Percentiles rank a stretch among this genome's conserved stretches.
These are phyloP conservation scores for Penium margaritaceum DNA, from an alignment of 139 green algal genomes.

Conservation along the genomic window DNA sequence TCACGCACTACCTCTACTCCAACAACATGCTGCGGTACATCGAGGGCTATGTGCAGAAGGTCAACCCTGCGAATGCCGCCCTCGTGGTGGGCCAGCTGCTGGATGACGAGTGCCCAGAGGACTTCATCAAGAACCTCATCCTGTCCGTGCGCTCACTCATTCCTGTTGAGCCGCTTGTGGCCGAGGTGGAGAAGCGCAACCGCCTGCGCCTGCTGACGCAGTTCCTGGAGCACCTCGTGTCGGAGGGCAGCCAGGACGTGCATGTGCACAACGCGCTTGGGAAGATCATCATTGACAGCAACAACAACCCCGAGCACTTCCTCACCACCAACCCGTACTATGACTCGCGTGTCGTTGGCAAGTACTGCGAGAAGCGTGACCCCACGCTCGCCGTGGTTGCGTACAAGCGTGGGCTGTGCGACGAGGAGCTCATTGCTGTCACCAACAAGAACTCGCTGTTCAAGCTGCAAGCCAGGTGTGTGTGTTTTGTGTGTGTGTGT, in stretches of 20 bases:
- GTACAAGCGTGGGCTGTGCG: slow-evolving; percentile 92
- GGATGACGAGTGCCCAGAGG: slow-evolving; percentile 84
- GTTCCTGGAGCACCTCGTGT: slow-evolving; percentile 97
- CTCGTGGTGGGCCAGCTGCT: slow-evolving; percentile 91
- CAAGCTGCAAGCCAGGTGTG: slow-evolving; percentile 85
- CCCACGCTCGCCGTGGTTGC: slow-evolving; percentile 88
- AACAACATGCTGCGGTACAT: slow-evolving; percentile 94
- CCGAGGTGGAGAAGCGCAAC: slow-evolving; percentile 77
- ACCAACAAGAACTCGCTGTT: slow-evolving; percentile 95
- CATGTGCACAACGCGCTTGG: slow-evolving; percentile 96
- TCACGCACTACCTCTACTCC: slow-evolving; percentile 86
- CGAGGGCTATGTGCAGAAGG: slow-evolving; percentile 99
- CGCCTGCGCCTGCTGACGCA: slow-evolving; percentile 87
- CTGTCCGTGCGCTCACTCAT: slow-evolving; percentile 85
- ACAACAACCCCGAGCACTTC: slow-evolving; percentile 99
- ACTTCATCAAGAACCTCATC: slow-evolving; percentile 96
- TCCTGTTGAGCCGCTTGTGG: slow-evolving; percentile 70
- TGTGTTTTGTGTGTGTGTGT: neutral
- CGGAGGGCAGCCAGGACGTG: slow-evolving; percentile 80
- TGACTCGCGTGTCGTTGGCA: slow-evolving; percentile 77
- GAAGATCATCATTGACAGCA: slow-evolving; percentile 99
- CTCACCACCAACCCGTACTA: slow-evolving; percentile 99
- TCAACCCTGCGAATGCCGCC: slow-evolving; percentile 54
- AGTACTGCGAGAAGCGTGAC: slow-evolving; percentile 96
- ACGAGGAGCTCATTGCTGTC: slow-evolving; percentile 89